These are phyloP conservation scores for Neofusicoccum laricinum DNA, from an alignment of 2,329 filamentous ascomycete species.

Conservation along the genomic window DNA sequence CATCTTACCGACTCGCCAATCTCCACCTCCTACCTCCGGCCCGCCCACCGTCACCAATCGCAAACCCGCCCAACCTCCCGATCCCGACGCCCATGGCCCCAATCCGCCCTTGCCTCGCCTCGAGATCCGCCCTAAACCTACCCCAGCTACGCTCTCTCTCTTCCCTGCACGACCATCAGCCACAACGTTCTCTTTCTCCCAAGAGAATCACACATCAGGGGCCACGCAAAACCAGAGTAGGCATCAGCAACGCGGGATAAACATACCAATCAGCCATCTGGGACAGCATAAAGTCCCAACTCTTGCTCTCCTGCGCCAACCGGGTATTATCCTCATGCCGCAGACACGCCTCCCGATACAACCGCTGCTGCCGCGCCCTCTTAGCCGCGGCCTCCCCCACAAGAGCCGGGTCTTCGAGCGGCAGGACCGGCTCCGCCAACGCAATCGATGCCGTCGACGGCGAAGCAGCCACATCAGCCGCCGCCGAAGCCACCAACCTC, in stretches of 20 bases:
- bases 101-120: slow-evolving; percentile 1
- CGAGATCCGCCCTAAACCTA: slow-evolving; percentile 18
- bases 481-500: background rate
- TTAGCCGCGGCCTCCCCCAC: slow-evolving; percentile 65
- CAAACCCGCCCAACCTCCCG: background rate
- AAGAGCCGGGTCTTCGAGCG: slow-evolving; percentile 65
- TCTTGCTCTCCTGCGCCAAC: slow-evolving; percentile 30
- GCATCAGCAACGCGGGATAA: background rate
- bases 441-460: background rate
- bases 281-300: slow-evolving; percentile 41
- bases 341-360: slow-evolving; percentile 48
- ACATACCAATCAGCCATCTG: slow-evolving; percentile 43
- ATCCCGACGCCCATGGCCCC: slow-evolving; percentile 1
- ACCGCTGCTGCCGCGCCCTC: slow-evolving; percentile 54
- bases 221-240: no score
- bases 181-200: slow-evolving; percentile 6
- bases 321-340: slow-evolving; percentile 26
- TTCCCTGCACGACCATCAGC: background rate
- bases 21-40: background rate
- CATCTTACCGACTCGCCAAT: background rate
- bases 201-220: background rate
- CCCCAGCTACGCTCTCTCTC: slow-evolving; percentile 25
- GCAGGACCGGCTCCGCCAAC: slow-evolving; percentile 38
- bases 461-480: background rate
- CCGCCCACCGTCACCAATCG: background rate